phyloP scores from a whole-genome alignment of 306 rosid genomes.

The Oemleria cerasiformis region DNA sequence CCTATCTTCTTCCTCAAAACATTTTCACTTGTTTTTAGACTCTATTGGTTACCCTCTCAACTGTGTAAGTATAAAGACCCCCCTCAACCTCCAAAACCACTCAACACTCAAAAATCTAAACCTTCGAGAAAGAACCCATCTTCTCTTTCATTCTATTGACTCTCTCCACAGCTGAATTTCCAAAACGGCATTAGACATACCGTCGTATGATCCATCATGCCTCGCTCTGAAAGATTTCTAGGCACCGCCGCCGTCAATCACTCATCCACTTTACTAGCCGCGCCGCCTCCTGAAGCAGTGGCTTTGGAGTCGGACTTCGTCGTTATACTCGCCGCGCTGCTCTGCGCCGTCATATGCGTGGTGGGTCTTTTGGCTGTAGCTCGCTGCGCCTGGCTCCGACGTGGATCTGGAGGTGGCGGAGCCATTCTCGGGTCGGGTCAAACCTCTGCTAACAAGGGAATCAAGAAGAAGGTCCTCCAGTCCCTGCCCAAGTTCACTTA shows the following conservation, averaged over 20 bases:
- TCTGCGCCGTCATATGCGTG: slow-evolving; percentile 75
- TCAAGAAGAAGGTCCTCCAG: slow-evolving; percentile 73
- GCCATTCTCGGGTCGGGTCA: not conserved
- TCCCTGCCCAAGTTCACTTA: slow-evolving; percentile 66
- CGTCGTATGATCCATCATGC: slow-evolving; percentile 30
- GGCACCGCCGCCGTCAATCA: not conserved
- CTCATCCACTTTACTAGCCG: slow-evolving; percentile 19
- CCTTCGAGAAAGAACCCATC: not conserved
- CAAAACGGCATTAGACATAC: too few species aligned
- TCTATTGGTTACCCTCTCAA: not conserved
- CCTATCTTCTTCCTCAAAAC: not conserved
- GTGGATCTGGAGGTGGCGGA: slow-evolving; percentile 24
- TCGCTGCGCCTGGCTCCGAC: slow-evolving; percentile 80
- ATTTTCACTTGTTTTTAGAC: slow-evolving; percentile 6
- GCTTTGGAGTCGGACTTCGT: slow-evolving; percentile 66
- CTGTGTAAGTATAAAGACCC: not conserved
- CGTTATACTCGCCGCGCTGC: slow-evolving; percentile 65
- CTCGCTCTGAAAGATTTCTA: slow-evolving; percentile 42
- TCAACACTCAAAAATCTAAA: not conserved
- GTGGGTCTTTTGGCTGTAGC: slow-evolving; percentile 78
- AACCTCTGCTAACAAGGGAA: slow-evolving; percentile 57
- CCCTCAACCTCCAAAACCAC: not conserved
- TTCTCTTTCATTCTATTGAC: not conserved
- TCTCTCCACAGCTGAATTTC: not conserved
- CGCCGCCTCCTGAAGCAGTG: slow-evolving; percentile 65